Percentiles rank a stretch among this genome's conserved stretches.
Evolutionary conservation across 129 eudicot genomes (phyloP).

Genomic region (Flaveria trinervia): DNA sequence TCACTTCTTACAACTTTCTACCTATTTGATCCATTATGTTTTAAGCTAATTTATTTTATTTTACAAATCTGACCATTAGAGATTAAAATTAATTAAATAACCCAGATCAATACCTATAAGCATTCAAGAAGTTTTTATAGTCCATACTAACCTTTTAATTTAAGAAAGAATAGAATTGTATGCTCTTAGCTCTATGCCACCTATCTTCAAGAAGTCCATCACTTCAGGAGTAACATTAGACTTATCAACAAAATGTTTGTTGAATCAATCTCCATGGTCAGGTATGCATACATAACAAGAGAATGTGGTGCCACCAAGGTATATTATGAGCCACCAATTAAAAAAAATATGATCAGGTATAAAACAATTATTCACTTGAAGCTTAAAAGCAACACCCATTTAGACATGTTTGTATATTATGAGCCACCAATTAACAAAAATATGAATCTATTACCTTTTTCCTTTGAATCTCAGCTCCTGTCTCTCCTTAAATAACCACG

Average conservation of each 20-base stretch:
- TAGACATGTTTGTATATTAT: too few relatives aligned
- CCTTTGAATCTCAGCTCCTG: too few relatives aligned
- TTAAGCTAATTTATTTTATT: slow-evolving; percentile 3
- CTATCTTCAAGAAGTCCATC: slow-evolving; percentile 69
- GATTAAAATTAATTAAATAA: not conserved
- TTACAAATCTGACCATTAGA: not conserved
- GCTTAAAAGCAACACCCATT: too few relatives aligned
- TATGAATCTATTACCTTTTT: too few relatives aligned
- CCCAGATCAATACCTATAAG: not conserved
- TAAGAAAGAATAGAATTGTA: slow-evolving; percentile 78
- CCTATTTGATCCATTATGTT: not conserved
- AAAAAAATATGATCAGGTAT: too few relatives aligned
- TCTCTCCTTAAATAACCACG: too few relatives aligned
- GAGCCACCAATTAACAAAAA: too few relatives aligned
- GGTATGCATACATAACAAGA: slow-evolving; percentile 57
- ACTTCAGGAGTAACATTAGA: slow-evolving; percentile 71
- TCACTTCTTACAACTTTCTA: not conserved
- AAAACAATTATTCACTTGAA: too few relatives aligned
- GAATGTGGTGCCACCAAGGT: too few relatives aligned
- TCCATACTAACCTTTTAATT: slow-evolving; percentile 65
- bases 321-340: too few relatives aligned
- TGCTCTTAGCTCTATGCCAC: slow-evolving; percentile 72
- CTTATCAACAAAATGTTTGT: slow-evolving; percentile 72
- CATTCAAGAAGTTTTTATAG: not conserved
- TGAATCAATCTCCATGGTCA: slow-evolving; percentile 63